Conservation (phyloP, 2,329 filamentous ascomycete species). For the Lomentospora prolificans region DNA sequence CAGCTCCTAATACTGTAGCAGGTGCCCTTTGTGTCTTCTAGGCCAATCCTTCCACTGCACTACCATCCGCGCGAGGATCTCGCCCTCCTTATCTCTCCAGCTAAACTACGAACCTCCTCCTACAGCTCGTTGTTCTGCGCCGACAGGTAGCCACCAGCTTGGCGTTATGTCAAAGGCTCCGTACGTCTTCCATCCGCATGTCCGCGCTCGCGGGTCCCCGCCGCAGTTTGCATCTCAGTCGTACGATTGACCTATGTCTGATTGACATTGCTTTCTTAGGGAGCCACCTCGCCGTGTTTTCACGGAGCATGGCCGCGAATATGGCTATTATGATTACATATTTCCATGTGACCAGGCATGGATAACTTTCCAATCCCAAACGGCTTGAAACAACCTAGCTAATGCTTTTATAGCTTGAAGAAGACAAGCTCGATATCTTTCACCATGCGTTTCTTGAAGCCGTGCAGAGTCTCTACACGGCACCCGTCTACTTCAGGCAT, state of each 20-base stretch:
- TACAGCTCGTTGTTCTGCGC: not conserved
- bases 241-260: not conserved
- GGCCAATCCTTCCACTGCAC: too few species aligned
- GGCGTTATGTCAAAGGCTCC: conserved; percentile 9
- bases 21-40: not conserved
- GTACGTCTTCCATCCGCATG: not conserved
- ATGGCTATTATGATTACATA: conserved; percentile 9
- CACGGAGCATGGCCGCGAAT: conserved; percentile 6
- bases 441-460: conserved; percentile 1
- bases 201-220: not conserved
- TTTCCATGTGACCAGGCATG: conserved; percentile 7
- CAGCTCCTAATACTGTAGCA: not conserved
- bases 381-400: not conserved
- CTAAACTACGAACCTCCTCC: too few species aligned
- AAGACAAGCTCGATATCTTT: conserved; percentile 6
- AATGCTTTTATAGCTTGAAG: not conserved
- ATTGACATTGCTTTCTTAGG: not conserved
- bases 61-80: too few species aligned
- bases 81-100: too few species aligned
- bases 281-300: not conserved
- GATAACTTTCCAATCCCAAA: not conserved
- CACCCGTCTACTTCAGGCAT: conserved; percentile 7
- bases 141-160: not conserved
- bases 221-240: not conserved
- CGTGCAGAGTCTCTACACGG: conserved; percentile 7